Evolutionary conservation across 2,329 filamentous ascomycete species (phyloP), one percentile per base, ranked within the genome.

Genomic region (Aspergillus luchuensis): DNA sequence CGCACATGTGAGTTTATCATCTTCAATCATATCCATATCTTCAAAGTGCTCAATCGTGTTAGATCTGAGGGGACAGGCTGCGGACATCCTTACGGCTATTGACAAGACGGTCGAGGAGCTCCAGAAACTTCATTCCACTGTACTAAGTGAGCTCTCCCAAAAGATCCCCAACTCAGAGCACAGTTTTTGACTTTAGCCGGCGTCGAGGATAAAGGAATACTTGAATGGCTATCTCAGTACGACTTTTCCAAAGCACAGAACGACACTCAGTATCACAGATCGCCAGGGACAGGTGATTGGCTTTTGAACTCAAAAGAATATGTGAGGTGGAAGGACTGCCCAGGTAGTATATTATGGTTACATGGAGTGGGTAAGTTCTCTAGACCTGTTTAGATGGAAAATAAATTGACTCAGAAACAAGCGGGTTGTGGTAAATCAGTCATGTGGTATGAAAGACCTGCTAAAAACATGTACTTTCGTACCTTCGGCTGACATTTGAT

Each of bases 401-500:
- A 7, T 13, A 36, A 2, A 36, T n/a, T 51, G 17, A 51, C 49
- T 21, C 1, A 2, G 21, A 2, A 1, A 19, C 28, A 39, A 50
- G 25, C 39, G 39, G 49, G 57, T 8, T 59, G 57, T 38, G 57
- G 57, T 13, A 59, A 59, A 36, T 54, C 57, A 13, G 57, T 59
- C 5, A 36, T 58, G 1, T 52, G 45, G 45, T 53, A 53, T 11
- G 17, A 10, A 41, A 23, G 2, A 8, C 3, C 19, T 1, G 6
- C 8, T 3, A 5, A 10, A 6, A 0, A 13, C 5, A 6, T n/a
- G 6, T 25, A 25, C 25, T 19, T 3, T 23, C 8, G n/a, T n/a
- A 19, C 17, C n/a, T 36, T 13, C 11, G 15, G 30, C 28, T 39
- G 30, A 41, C 21, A 7, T 15, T 17, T 28, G 1, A 15, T 13